Percentiles rank a stretch among this genome's conserved stretches.
Evolutionary conservation across 441 rosid genomes (phyloP).

Genomic region (Flueggea neowawraea): DNA sequence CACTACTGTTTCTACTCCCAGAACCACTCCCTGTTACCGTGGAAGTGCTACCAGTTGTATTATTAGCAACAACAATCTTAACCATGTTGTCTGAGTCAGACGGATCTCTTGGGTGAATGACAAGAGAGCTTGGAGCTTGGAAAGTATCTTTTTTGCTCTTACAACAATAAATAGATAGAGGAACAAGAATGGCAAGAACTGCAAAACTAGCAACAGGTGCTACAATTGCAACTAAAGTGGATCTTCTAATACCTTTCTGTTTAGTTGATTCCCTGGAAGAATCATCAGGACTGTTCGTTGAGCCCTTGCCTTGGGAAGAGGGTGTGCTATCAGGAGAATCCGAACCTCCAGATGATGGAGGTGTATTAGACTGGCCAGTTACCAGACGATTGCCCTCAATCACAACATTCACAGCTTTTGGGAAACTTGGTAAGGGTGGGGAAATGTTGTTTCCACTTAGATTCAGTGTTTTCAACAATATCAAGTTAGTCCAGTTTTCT

Average conservation of each 20-base stretch:
- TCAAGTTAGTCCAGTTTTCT: constrained; percentile 50
- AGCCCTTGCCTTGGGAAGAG: constrained; percentile 17
- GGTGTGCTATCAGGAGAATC: constrained; percentile 17
- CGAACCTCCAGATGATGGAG: constrained; percentile 11
- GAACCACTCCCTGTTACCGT: constrained; percentile 43
- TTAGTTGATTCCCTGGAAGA: constrained; percentile 22
- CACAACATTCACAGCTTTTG: constrained; percentile 25
- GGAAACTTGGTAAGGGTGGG: constrained; percentile 52
- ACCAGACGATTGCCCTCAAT: constrained; percentile 42
- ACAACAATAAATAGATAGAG: constrained; percentile 42
- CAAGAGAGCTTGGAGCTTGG: constrained; percentile 46
- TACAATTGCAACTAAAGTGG: constrained; percentile 34
- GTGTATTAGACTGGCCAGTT: constrained; percentile 9
- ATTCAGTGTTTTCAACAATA: constrained; percentile 46
- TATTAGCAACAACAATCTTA: constrained; percentile 55
- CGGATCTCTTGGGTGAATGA: constrained; percentile 65
- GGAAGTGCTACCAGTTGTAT: constrained; percentile 43
- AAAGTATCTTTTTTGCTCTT: constrained; percentile 30
- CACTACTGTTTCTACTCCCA: constrained; percentile 42
- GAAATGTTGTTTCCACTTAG: constrained; percentile 52
- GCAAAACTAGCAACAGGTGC: constrained; percentile 48
- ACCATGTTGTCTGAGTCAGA: constrained; percentile 48
- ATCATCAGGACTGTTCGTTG: constrained; percentile 18
- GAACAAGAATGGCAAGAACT: constrained; percentile 33
- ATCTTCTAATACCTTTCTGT: constrained; percentile 24